Base-by-base conservation (phyloP, 179 eudicot species). In the Sideroxylon spinosum region DNA sequence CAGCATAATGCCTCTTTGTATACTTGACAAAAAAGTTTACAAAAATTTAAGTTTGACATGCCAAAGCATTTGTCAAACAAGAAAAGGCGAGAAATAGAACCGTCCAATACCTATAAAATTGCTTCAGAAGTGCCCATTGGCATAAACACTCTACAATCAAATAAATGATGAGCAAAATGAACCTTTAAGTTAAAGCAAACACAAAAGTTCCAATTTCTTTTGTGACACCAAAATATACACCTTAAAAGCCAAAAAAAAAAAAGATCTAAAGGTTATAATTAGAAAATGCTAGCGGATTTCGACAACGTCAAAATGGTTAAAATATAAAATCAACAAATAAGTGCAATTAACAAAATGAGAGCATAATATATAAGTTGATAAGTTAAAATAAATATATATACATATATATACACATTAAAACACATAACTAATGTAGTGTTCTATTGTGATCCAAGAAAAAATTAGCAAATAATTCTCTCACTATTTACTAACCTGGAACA, bases 51-150 rank as follows among this genome's bases (percentile, higher is more conserved):
- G 29, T 76, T 50, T 19, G 64, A 46, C 48, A 68, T 71, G 14
- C 62, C 53, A 70, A 68, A 52, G 28, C 53, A 61, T 68, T n/a
- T 23, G 19, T 71, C 75, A 61, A 80, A 68, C 49, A 48, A n/a
- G 17, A 71, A 62, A 28, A 20, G n/a, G 13, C 61, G 71, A 61
- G 81, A 82, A 2, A 55, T 22, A 52, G 69, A 73, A 75, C 73
- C 79, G n/a, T 52, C 32, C 19, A 63, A 69, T 63, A 69, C 77
- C 57, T 75, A 79, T n/a, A 82, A 20, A 46, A 78, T 17, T 25
- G 68, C 85, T 55, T 75, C 82, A 29, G 76, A 71, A 57, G 81
- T 68, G 4, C 77, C 81, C 78, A 80, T 77, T 17, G 52, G 1
- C 32, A 84, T 28, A 53, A 60, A 48, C 20, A 53, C 28, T 50